Evolutionary conservation across 176 grass and related monocot genomes (phyloP), one percentile per base, ranked within the genome.

Genomic region (Cocos nucifera): DNA sequence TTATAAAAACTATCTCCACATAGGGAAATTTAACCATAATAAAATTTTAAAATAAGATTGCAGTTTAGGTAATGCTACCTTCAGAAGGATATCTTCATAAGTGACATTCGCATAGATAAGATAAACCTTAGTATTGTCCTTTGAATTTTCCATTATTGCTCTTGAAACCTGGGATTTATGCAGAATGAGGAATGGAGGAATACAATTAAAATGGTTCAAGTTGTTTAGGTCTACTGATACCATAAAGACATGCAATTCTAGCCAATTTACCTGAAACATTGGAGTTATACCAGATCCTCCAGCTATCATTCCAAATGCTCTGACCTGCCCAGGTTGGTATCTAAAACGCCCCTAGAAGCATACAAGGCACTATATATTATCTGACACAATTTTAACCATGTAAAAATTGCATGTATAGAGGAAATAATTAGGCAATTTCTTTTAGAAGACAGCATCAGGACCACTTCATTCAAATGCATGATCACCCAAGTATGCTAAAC

Each of bases 261-360:
- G 8, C 35, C 8, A 61, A 64, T 6, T 80, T 97, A 97, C 93
- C 73, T 98, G 93, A 76, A 92, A 98, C 87, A 98, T 98, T 6
- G 93, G 93, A 61, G 93, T 98, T 39, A 98, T 88, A 73, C 93
- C 93, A 57, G 93, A 98, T 73, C 93, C 93, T 66, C 93, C 93
- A 81, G 93, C 93, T 62, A 98, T 27, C 93, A 98, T 98, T 72
- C 93, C 87, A 23, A 98, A 98, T 44, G 87, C 93, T 61, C 81
- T 98, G 51, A 86, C 93, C 89, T 98, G 87, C 21, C 87, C 87
- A 22, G 83, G 72, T 67, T 92, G 85, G 78, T 98, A 98, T 49
- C 71, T 92, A 76, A 98, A 98, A 77, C 93, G 87, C 9, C 87
- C 87, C 87, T 98, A 75, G 28, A 72, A 77, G 59, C 39, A 82